These are phyloP conservation scores for Aspergillus homomorphus DNA, from an alignment of 495 filamentous ascomycete species.

Conservation along the genomic window DNA sequence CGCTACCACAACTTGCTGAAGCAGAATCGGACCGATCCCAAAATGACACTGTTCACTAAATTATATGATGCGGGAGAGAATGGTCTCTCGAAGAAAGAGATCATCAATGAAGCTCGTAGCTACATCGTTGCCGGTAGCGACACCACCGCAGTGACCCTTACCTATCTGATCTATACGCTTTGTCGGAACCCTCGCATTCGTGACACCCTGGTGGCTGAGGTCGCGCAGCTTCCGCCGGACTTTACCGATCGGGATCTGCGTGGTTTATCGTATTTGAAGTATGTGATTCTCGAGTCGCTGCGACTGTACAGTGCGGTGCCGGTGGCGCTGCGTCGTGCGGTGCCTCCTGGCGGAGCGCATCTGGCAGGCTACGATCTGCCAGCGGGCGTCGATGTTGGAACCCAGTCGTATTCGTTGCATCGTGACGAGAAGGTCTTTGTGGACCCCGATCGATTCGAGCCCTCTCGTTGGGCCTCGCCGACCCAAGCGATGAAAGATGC, in stretches of 20 bases:
- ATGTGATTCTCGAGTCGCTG: slow-evolving; percentile 54
- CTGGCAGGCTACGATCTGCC: slow-evolving; percentile 33
- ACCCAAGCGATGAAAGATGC: slow-evolving; percentile 52
- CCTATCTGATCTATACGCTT: slow-evolving; percentile 35
- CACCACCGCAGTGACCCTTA: slow-evolving; percentile 41
- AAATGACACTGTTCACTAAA: slow-evolving; percentile 48
- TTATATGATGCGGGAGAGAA: slow-evolving; percentile 38
- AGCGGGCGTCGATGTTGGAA: slow-evolving; percentile 29
- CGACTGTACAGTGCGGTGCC: slow-evolving; percentile 52
- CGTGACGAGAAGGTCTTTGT: slow-evolving; percentile 30
- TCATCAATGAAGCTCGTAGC: slow-evolving; percentile 37
- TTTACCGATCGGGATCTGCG: slow-evolving; percentile 30
- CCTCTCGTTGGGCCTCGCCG: slow-evolving; percentile 38
- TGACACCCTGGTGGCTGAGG: slow-evolving; percentile 19
- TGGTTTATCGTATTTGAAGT: slow-evolving; percentile 41
- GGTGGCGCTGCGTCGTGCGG: slow-evolving; percentile 38
- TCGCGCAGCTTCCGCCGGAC: slow-evolving; percentile 16
- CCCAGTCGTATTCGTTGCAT: slow-evolving; percentile 46
- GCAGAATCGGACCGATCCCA: slow-evolving; percentile 32
- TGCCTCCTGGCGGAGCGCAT: slow-evolving; percentile 25
- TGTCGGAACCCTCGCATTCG: slow-evolving; percentile 17
- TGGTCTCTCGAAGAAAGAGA: slow-evolving; percentile 36
- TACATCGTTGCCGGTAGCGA: slow-evolving; percentile 52
- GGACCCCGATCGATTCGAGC: slow-evolving; percentile 40
- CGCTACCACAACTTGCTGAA: slow-evolving; percentile 42